phyloP scores from a whole-genome alignment of 2,329 filamentous ascomycete species.

The Ophiosphaerella korrae region DNA sequence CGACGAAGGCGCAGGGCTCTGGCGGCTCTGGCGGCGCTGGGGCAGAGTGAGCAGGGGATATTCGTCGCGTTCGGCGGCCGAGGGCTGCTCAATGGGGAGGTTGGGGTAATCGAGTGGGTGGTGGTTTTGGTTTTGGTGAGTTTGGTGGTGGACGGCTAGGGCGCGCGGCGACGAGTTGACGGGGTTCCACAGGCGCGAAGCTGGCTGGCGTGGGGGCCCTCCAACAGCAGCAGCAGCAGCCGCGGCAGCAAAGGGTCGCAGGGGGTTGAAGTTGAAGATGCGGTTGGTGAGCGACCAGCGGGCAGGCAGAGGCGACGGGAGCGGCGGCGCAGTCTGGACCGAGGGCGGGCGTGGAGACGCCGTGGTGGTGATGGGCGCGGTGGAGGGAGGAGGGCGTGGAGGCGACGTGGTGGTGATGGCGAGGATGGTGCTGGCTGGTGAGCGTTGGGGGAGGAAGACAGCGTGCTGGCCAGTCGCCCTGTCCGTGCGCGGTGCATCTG shows the following conservation, averaged over 20 bases:
- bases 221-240: too few species aligned
- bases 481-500: conserved; percentile 16
- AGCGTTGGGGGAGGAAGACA: too few species aligned
- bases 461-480: neutral
- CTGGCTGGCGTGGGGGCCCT: conserved; percentile 44
- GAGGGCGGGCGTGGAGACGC: conserved; percentile 34
- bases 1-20: conserved; percentile 48
- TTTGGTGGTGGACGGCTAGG: conserved; percentile 49
- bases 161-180: conserved; percentile 64
- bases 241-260: conserved; percentile 28
- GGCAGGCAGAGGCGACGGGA: conserved; percentile 33
- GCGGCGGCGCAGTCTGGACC: conserved; percentile 31
- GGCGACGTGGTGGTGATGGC: neutral
- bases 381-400: conserved; percentile 13
- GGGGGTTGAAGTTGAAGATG: conserved; percentile 45
- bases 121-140: conserved; percentile 43
- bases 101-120: conserved; percentile 45
- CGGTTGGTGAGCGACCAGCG: conserved; percentile 51
- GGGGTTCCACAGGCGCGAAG: conserved; percentile 64
- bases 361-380: conserved; percentile 23
- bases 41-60: conserved; percentile 63
- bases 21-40: conserved; percentile 60
- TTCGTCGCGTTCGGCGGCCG: conserved; percentile 52
- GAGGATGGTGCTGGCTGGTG: too few species aligned
- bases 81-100: conserved; percentile 48